These are phyloP conservation scores for Barnettozyma populi DNA, from an alignment of 805 yeast species.

Conservation along the genomic window DNA sequence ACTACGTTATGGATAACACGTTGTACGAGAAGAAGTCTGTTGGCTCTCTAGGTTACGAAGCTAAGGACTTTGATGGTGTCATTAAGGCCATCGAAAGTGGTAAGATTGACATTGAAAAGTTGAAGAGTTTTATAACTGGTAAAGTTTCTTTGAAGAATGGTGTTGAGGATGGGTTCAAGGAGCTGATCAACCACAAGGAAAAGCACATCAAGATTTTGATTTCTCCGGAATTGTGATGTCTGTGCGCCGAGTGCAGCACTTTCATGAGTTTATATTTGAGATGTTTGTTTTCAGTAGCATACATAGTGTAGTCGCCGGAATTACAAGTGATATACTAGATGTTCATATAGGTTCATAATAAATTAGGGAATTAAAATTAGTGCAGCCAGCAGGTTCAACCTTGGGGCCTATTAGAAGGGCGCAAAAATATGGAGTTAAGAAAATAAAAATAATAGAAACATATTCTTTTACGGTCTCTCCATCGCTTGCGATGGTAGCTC, in stretches of 20 bases:
- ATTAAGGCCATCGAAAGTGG: slow-evolving; percentile 37
- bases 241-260: background rate
- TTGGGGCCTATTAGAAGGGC: background rate
- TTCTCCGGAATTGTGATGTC: slow-evolving; percentile 2
- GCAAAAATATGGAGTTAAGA: too few species aligned
- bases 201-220: slow-evolving; percentile 41
- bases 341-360: too few species aligned
- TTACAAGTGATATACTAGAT: too few species aligned
- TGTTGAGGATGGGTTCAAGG: slow-evolving; percentile 37
- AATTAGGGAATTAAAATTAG: too few species aligned
- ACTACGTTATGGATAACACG: slow-evolving; percentile 42
- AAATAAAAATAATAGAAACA: too few species aligned
- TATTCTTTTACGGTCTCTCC: background rate
- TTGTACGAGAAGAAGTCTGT: slow-evolving; percentile 37
- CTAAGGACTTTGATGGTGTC: slow-evolving; percentile 38
- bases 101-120: slow-evolving; percentile 30
- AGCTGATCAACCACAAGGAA: slow-evolving; percentile 38
- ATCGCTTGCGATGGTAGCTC: background rate
- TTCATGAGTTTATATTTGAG: too few species aligned
- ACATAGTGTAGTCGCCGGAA: too few species aligned
- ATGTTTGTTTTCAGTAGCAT: too few species aligned
- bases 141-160: slow-evolving; percentile 35
- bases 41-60: slow-evolving; percentile 42
- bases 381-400: background rate
- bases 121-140: slow-evolving; percentile 34